These are phyloP conservation scores for Heterobasidion irregulare DNA, from an alignment of 1,284 basidiomycete genomes.

Conservation along the genomic window DNA sequence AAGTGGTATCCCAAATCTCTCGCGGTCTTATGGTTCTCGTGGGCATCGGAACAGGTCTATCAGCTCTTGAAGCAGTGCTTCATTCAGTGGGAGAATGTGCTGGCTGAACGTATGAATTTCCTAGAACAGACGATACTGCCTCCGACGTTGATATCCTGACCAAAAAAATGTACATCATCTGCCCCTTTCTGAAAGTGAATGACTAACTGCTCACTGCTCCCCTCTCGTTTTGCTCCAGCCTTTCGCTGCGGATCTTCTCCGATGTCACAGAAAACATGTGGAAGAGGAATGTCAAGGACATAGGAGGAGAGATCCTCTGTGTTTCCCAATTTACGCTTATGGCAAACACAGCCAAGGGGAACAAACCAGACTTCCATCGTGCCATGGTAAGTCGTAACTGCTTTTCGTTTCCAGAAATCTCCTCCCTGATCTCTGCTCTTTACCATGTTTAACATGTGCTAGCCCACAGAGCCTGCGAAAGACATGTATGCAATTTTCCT, in stretches of 20 bases:
- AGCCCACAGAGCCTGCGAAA: slow-evolving; percentile 64
- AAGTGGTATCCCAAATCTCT: slow-evolving; percentile 72
- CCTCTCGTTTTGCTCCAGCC: slow-evolving; percentile 26
- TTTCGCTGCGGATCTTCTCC: slow-evolving; percentile 68
- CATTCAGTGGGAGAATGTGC: slow-evolving; percentile 8
- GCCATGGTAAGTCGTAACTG: slow-evolving; percentile 60
- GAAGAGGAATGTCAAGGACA: slow-evolving; percentile 78
- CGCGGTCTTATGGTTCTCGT: slow-evolving; percentile 82
- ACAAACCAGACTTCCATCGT: slow-evolving; percentile 85
- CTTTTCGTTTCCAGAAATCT: slow-evolving; percentile 2
- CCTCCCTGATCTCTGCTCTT: not conserved
- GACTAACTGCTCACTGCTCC: not conserved
- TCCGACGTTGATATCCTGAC: slow-evolving; percentile 62
- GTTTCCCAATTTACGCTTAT: slow-evolving; percentile 89
- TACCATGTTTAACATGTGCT: slow-evolving; percentile 7
- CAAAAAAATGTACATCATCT: slow-evolving; percentile 64
- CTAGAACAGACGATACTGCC: slow-evolving; percentile 64
- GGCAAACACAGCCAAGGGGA: slow-evolving; percentile 82
- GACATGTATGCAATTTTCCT: slow-evolving; percentile 69
- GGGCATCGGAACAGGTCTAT: slow-evolving; percentile 74
- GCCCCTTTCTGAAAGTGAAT: too few relatives aligned
- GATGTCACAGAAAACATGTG: slow-evolving; percentile 62
- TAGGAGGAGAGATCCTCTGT: slow-evolving; percentile 81
- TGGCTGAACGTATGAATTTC: slow-evolving; percentile 13
- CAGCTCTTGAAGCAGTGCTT: slow-evolving; percentile 2